Conservation (phyloP, 352 stramenopile genomes). For the Globisporangium sylvaticum region DNA sequence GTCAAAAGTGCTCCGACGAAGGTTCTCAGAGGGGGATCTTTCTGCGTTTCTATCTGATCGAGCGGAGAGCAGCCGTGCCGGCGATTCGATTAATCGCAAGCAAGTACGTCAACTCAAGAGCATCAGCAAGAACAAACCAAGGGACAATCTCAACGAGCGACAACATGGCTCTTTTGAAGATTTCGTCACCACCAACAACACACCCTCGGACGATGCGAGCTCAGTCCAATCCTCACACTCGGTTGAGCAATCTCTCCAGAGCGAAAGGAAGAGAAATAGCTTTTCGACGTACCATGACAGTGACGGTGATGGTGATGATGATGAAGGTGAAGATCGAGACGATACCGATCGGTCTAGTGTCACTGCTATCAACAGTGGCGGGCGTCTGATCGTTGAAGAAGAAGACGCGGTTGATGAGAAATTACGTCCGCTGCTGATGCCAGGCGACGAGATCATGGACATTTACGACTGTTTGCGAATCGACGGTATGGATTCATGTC, state of each 20-base stretch:
- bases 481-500: constrained; percentile 76
- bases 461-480: constrained; percentile 70
- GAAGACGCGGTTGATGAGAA: constrained; percentile 57
- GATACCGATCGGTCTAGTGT: constrained; percentile 7
- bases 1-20: background rate
- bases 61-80: background rate
- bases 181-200: background rate
- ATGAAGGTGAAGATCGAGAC: constrained; percentile 13
- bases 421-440: constrained; percentile 56
- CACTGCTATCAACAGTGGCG: constrained; percentile 2
- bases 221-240: constrained; percentile 1
- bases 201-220: background rate
- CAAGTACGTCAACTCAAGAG: background rate
- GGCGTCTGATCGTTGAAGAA: constrained; percentile 14
- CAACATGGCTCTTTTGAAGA: constrained; percentile 7
- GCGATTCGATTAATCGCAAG: background rate
- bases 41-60: background rate
- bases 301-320: constrained; percentile 10
- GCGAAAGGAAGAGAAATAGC: constrained; percentile 1
- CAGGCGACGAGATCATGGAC: constrained; percentile 58
- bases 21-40: constrained; percentile 16
- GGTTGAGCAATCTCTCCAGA: background rate
- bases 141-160: constrained; percentile 9
- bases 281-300: constrained; percentile 12
- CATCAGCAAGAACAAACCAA: constrained; percentile 2